Evolutionary conservation across 768 basidiomycete species (phyloP).

Genomic region (Psilocybe tampanensis): DNA sequence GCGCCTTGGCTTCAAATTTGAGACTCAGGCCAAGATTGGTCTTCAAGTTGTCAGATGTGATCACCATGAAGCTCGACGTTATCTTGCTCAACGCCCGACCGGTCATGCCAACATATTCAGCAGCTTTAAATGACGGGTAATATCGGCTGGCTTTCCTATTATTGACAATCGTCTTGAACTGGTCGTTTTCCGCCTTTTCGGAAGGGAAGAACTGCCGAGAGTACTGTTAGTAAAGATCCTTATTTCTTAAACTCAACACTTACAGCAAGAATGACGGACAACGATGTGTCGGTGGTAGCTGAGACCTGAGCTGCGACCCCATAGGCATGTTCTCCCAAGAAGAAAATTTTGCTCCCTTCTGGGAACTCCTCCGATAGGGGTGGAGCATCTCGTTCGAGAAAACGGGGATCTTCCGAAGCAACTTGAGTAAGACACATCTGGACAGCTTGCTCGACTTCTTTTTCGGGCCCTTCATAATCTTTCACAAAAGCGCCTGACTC

Average conservation of each 20-base stretch:
- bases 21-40: constrained; percentile 91
- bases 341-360: constrained; percentile 88
- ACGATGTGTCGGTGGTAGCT: constrained; percentile 62
- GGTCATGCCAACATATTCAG: constrained; percentile 73
- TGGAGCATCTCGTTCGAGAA: constrained; percentile 78
- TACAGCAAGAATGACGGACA: constrained; percentile 91
- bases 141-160: constrained; percentile 56
- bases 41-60: constrained; percentile 75
- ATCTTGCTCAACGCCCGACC: constrained; percentile 85
- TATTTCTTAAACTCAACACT: constrained; percentile 17
- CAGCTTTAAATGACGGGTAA: constrained; percentile 76
- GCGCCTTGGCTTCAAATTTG: constrained; percentile 92
- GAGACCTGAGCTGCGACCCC: constrained; percentile 94
- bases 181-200: constrained; percentile 77
- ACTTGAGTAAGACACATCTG: constrained; percentile 86
- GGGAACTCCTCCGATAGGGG: constrained; percentile 90
- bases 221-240: constrained; percentile 2
- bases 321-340: constrained; percentile 93
- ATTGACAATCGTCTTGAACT: constrained; percentile 74
- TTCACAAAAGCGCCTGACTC: constrained; percentile 93
- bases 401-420: constrained; percentile 86
- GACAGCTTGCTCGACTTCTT: constrained; percentile 83
- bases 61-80: constrained; percentile 91
- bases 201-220: constrained; percentile 77
- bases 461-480: constrained; percentile 85